Evolutionary conservation across 73 alveolate genomes (phyloP).

Genomic region (Paraurostyla sp.): DNA sequence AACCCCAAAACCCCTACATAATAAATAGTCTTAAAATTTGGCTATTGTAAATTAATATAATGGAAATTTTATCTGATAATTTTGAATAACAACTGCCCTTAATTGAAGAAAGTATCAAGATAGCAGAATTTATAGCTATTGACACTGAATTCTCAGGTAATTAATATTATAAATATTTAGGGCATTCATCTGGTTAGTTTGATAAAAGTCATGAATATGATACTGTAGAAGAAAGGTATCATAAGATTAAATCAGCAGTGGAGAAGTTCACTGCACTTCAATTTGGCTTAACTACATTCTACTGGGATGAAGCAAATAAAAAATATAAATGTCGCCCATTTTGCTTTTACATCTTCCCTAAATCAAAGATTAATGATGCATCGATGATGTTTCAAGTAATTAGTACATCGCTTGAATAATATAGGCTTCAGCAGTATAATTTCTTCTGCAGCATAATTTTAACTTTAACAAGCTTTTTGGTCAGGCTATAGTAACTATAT

Average conservation of each 20-base stretch:
- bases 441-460: slow-evolving; percentile 64
- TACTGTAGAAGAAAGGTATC: slow-evolving; percentile 71
- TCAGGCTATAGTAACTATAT: slow-evolving; percentile 44
- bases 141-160: slow-evolving; percentile 73
- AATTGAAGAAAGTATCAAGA: slow-evolving; percentile 37
- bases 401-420: no score
- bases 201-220: slow-evolving; percentile 77
- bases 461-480: slow-evolving; percentile 76
- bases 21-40: no score
- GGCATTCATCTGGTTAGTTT: slow-evolving; percentile 25
- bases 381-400: no score
- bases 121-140: slow-evolving; percentile 51
- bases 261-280: slow-evolving; percentile 57
- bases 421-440: slow-evolving; percentile 51
- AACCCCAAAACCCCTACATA: no score
- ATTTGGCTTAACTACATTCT: slow-evolving; percentile 69
- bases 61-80: slow-evolving; percentile 58
- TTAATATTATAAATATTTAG: not conserved
- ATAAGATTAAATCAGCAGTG: slow-evolving; percentile 45
- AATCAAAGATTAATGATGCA: slow-evolving; percentile 26
- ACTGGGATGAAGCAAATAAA: slow-evolving; percentile 37
- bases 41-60: no score
- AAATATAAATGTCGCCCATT: slow-evolving; percentile 67
- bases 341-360: slow-evolving; percentile 69
- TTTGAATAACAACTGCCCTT: slow-evolving; percentile 17